Percentiles rank a stretch among this genome's conserved stretches.
These are phyloP conservation scores for Fusarium sp. DNA, from an alignment of 2,329 filamentous ascomycete species.

Conservation along the genomic window DNA sequence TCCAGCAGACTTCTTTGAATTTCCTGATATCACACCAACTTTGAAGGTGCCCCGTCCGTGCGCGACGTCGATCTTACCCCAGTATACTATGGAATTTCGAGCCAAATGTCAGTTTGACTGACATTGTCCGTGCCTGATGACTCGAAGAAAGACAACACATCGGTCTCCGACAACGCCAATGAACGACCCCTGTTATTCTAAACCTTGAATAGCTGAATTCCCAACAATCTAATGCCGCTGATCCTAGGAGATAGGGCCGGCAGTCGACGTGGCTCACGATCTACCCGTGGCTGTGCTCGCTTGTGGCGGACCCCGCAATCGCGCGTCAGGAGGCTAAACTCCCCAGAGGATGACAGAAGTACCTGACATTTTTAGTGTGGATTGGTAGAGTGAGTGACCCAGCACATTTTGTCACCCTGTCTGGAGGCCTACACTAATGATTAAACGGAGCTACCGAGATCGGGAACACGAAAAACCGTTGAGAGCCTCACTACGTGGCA, in stretches of 20 bases:
- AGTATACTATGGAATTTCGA: neutral
- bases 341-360: too few species aligned
- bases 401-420: too few species aligned
- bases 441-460: conserved; percentile 16
- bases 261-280: conserved; percentile 36
- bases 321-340: neutral
- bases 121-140: neutral
- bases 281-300: conserved; percentile 34
- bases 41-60: neutral
- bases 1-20: neutral
- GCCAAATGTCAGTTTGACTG: conserved; percentile 1
- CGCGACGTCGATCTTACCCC: conserved; percentile 9
- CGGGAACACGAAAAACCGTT: conserved; percentile 8
- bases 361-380: too few species aligned
- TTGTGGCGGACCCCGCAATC: conserved; percentile 26
- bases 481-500: conserved; percentile 37
- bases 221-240: conserved; percentile 34
- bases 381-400: too few species aligned
- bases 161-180: conserved; percentile 5
- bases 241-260: conserved; percentile 15
- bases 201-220: conserved; percentile 43
- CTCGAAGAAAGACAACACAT: conserved; percentile 13
- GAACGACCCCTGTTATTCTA: conserved; percentile 5
- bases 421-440: conserved; percentile 33
- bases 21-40: neutral